Evolutionary conservation across 2,329 filamentous ascomycete genomes (phyloP).

Genomic region (Xylariaceae sp.): DNA sequence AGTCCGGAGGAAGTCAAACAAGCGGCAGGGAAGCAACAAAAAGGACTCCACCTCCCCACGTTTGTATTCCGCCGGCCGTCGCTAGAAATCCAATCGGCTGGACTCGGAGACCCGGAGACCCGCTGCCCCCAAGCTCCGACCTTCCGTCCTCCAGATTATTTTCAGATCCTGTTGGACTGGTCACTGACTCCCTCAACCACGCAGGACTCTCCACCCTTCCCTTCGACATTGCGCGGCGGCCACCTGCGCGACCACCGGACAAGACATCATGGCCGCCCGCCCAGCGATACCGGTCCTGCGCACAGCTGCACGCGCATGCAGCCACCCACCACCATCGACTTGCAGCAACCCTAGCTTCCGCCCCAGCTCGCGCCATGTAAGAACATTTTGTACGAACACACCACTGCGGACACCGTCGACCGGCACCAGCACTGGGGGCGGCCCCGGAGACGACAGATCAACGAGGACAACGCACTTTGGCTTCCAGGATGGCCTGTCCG

Average conservation of each 20-base stretch:
- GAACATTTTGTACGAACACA: conserved; percentile 17
- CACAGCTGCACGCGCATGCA: conserved; percentile 15
- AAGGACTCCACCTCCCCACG: no score
- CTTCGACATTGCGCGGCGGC: not conserved
- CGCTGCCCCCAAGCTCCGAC: no score
- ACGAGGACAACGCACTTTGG: conserved; percentile 76
- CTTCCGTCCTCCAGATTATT: no score
- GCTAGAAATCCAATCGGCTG: no score
- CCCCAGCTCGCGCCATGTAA: conserved; percentile 5
- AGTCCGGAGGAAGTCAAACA: no score
- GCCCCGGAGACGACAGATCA: conserved; percentile 13
- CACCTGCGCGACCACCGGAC: not conserved
- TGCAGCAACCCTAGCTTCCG: conserved; percentile 3
- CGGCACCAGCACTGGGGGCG: conserved; percentile 2
- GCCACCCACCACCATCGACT: conserved; percentile 2
- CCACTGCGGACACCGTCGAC: conserved; percentile 10
- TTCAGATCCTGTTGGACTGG: no score
- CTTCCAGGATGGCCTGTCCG: conserved; percentile 69
- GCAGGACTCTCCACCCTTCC: no score
- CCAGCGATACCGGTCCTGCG: conserved; percentile 11
- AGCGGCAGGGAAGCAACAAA: no score
- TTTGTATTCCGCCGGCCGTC: no score
- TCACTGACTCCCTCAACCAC: no score
- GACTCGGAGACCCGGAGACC: no score
- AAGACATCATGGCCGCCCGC: conserved; percentile 20